A percentile compares a stretch with the other conserved stretches of the same genome.
phyloP scores from a whole-genome alignment of 1,139 yeast genomes.

The Magnusiomyces suaveolens region DNA sequence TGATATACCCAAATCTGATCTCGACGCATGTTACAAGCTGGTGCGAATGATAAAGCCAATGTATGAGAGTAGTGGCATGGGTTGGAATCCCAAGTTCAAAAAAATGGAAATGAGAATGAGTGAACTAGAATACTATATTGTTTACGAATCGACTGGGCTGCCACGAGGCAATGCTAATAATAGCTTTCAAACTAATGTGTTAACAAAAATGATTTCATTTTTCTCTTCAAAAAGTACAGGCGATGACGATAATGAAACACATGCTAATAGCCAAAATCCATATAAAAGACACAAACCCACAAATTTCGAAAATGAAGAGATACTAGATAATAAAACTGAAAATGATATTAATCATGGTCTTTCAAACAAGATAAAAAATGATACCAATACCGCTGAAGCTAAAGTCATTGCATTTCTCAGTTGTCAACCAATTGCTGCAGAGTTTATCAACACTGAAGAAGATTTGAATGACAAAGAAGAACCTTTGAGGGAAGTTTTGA shows the following conservation, averaged over 20 bases:
- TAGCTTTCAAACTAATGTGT: neutral
- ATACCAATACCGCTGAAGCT: neutral
- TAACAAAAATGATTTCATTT: neutral
- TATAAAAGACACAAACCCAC: no score
- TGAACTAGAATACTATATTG: constrained; percentile 34
- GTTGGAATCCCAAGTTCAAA: constrained; percentile 40
- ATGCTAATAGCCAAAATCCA: neutral
- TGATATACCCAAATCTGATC: constrained; percentile 10
- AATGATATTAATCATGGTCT: neutral
- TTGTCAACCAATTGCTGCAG: constrained; percentile 32
- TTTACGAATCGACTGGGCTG: constrained; percentile 22
- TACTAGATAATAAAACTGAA: neutral
- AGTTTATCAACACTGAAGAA: constrained; percentile 11
- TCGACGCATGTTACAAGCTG: constrained; percentile 23
- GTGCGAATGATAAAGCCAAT: constrained; percentile 23
- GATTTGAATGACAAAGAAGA: constrained; percentile 16
- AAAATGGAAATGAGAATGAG: constrained; percentile 39
- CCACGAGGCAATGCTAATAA: constrained; percentile 1
- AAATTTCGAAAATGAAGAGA: no score
- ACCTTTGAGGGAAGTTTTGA: neutral
- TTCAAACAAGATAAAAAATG: neutral
- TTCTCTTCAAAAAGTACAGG: neutral
- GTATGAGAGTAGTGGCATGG: constrained; percentile 31
- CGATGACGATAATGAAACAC: neutral
- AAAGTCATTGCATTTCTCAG: constrained; percentile 39